Evolutionary conservation across 345 rosid genomes (phyloP), one percentile per base, ranked within the genome.

Genomic region (Aquilaria malaccensis): DNA sequence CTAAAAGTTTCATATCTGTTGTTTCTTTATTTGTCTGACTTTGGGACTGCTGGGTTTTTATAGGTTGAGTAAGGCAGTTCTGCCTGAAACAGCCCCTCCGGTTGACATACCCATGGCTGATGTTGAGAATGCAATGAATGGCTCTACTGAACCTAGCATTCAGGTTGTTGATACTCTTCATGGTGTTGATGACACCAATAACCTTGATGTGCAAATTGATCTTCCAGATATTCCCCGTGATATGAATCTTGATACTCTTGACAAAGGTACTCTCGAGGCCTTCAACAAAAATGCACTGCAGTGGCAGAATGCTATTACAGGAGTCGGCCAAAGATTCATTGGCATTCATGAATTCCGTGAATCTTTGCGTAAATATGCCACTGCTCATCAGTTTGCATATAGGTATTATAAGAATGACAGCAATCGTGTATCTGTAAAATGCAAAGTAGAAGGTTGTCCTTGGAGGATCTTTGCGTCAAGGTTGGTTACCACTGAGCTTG

Each of bases 401-500:
- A 82, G 87, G 58, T 89, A 93, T 72, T 85, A 89, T 73, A 93
- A 93, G 85, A 93, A 93, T 15, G 98, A 89, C 64, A 93, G 97
- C 59, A 93, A 93, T 61, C 82, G 98, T 2, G 98, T 93, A 62
- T 87, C 97, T 43, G 98, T 93, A 31, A 89, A 93, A 75, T 89
- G 98, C 76, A 93, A 87, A 80, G 91, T 91, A 1, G 97, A 93
- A 59, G 89, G 96, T 48, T 93, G 98, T 72, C 97, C 96, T 41
- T 93, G 97, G 97, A 85, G 98, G 69, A 87, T 93, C 69, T 95
- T 89, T 60, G 98, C 98, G 13, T 93, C 97, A 2, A 82, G 96
- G 77, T 70, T 93, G 69, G 85, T 97, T 0, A 87, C 97, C 13
- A 93, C 97, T 55, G 97, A 89, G 65, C 79, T 93, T 52, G 87